Percentiles rank a stretch among this genome's conserved stretches.
phyloP scores from a whole-genome alignment of 441 rosid genomes.

The Pelargonium cotyledonis region DNA sequence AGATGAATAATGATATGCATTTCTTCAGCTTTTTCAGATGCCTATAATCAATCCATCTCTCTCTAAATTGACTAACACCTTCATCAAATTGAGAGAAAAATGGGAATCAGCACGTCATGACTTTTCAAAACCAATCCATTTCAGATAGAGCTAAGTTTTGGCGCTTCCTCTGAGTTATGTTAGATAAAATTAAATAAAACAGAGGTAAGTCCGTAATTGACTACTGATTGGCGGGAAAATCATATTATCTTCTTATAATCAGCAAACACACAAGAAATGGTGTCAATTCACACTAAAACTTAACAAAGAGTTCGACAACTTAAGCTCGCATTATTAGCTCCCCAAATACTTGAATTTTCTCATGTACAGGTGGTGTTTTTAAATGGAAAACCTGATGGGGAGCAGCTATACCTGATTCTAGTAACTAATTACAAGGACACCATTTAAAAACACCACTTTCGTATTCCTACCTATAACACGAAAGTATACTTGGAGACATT shows the following conservation, averaged over 20 bases:
- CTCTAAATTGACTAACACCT: slow-evolving; percentile 70
- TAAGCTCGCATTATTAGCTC: too few relatives aligned
- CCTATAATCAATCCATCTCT: slow-evolving; percentile 57
- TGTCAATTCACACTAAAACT: neutral
- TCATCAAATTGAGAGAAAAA: slow-evolving; percentile 14
- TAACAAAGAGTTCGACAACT: too few relatives aligned
- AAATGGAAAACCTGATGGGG: neutral
- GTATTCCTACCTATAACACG: neutral
- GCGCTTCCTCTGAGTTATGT: neutral
- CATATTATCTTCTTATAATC: neutral
- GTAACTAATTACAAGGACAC: neutral
- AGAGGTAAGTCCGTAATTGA: neutral
- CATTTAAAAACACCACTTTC: too few relatives aligned
- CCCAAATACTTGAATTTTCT: neutral
- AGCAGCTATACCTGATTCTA: neutral
- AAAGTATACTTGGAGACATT: too few relatives aligned
- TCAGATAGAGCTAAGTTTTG: slow-evolving; percentile 8
- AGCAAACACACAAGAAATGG: neutral
- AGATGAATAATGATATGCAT: slow-evolving; percentile 53
- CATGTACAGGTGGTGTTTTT: neutral
- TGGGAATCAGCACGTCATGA: neutral
- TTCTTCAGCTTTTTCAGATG: slow-evolving; percentile 40
- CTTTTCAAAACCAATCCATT: slow-evolving; percentile 12
- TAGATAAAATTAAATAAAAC: neutral
- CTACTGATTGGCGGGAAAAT: neutral